phyloP scores from a whole-genome alignment of 2,329 filamentous ascomycete genomes.

The Ambrosiella beaveri region DNA sequence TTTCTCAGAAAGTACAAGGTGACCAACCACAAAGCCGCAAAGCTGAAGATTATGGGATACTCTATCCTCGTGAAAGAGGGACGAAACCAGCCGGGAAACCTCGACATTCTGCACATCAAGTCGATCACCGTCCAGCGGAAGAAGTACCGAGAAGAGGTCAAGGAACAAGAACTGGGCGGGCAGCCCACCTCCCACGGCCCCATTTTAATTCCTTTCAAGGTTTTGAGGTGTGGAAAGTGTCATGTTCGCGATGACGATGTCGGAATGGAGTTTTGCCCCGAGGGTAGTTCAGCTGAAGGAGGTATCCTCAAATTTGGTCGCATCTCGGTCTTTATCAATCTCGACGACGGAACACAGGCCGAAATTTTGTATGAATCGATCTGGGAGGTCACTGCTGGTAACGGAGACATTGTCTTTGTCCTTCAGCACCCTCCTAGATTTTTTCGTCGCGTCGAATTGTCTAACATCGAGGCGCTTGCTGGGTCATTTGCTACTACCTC shows the following conservation, averaged over 20 bases:
- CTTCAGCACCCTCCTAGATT: constrained; percentile 34
- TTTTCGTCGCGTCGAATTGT: constrained; percentile 19
- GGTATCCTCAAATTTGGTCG: constrained; percentile 27
- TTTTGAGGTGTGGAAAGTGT: constrained; percentile 31
- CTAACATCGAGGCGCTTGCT: background rate
- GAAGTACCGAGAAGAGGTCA: constrained; percentile 8
- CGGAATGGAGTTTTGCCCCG: constrained; percentile 27
- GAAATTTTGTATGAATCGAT: constrained; percentile 34
- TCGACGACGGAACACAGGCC: constrained; percentile 20
- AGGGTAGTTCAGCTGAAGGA: constrained; percentile 20
- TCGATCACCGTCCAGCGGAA: constrained; percentile 13
- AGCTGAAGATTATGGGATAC: constrained; percentile 19
- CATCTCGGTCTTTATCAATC: constrained; percentile 24
- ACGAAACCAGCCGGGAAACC: constrained; percentile 18
- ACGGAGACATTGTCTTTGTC: constrained; percentile 29
- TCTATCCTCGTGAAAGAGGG: constrained; percentile 21
- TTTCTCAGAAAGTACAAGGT: constrained; percentile 22
- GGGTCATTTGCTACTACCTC: background rate
- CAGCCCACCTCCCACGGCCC: constrained; percentile 9
- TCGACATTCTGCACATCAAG: constrained; percentile 17
- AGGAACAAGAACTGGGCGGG: constrained; percentile 14
- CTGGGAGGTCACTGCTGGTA: constrained; percentile 25
- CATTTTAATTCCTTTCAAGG: constrained; percentile 13
- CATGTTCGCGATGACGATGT: constrained; percentile 21
- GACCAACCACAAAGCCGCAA: constrained; percentile 15